Evolutionary conservation across 225 moss, liverwort and hornwort genomes (phyloP).

Genomic region (Takakia lepidozioides): DNA sequence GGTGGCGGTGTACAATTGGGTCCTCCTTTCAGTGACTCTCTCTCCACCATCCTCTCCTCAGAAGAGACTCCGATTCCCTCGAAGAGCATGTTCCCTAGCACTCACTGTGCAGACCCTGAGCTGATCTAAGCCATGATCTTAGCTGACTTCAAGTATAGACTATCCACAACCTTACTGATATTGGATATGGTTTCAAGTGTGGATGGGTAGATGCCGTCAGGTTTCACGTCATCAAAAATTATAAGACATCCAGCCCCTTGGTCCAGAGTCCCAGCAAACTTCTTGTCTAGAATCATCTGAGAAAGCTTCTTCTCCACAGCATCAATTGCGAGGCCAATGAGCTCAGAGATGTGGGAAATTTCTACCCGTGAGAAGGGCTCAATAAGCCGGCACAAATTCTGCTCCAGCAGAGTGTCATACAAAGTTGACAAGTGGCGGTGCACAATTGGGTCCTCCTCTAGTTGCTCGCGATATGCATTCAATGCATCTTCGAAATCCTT

Average conservation of each 20-base stretch:
- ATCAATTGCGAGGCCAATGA: conserved; percentile 40
- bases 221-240: conserved; percentile 42
- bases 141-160: conserved; percentile 41
- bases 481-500: conserved; percentile 46
- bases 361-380: conserved; percentile 49
- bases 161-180: conserved; percentile 50
- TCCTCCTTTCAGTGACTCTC: no score
- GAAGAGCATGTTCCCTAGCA: no score
- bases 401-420: conserved; percentile 45
- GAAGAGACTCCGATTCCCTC: no score
- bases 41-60: no score
- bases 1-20: conserved; percentile 47
- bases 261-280: conserved; percentile 50
- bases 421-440: conserved; percentile 46
- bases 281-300: conserved; percentile 54
- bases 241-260: conserved; percentile 56
- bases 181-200: conserved; percentile 43
- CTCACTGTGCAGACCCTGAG: no score
- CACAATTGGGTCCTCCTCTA: conserved; percentile 49
- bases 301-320: conserved; percentile 49
- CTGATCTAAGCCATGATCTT: no score
- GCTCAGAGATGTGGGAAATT: conserved; percentile 45
- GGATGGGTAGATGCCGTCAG: conserved; percentile 44
- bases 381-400: conserved; percentile 43
- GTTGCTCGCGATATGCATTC: conserved; percentile 32